These are phyloP conservation scores for Chlorella sp. DNA, from an alignment of 139 green algal species.

Conservation along the genomic window DNA sequence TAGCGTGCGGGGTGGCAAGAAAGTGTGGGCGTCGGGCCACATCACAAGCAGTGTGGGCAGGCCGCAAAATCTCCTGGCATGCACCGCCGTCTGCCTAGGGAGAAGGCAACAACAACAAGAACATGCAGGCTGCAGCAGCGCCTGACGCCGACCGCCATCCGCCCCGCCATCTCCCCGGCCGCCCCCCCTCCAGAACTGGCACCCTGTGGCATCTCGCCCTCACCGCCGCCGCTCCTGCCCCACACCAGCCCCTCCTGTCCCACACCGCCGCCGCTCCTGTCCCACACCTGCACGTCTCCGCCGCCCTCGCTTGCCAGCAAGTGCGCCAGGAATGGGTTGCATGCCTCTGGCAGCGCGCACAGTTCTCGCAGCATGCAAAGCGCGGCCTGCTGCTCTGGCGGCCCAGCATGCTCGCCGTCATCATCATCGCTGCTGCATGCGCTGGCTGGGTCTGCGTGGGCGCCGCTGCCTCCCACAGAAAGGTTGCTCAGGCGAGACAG, in stretches of 20 bases:
- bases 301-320: not conserved
- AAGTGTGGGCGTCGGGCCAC: not conserved
- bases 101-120: not conserved
- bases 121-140: not conserved
- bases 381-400: not conserved
- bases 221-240: not conserved
- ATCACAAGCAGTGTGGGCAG: not conserved
- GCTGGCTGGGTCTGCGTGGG: not conserved
- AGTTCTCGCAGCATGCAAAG: conserved; percentile 5
- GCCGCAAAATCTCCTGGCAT: not conserved
- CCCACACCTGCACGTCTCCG: not conserved
- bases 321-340: conserved; percentile 8
- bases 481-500: not conserved
- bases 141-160: not conserved
- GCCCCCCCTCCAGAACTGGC: not conserved
- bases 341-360: not conserved
- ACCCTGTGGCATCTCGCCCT: not conserved
- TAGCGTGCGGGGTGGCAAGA: too few relatives aligned
- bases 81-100: not conserved
- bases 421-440: not conserved
- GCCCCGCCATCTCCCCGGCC: not conserved
- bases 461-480: not conserved
- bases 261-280: not conserved
- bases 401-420: too few relatives aligned
- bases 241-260: not conserved